phyloP scores from a whole-genome alignment of 306 rosid genomes.

The Datisca glomerata region DNA sequence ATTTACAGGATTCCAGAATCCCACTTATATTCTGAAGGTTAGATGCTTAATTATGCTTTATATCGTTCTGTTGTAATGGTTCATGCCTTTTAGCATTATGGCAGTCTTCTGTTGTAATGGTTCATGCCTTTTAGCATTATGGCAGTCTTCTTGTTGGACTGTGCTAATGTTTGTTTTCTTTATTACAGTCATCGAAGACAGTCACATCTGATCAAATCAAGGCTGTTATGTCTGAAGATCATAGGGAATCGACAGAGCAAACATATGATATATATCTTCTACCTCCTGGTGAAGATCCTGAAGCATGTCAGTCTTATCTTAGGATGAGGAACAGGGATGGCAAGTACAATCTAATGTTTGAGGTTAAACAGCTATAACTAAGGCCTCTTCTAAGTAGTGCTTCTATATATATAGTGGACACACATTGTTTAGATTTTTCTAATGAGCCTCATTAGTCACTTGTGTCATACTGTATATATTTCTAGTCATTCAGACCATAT shows the following conservation, averaged over 20 bases:
- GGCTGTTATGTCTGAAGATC: constrained; percentile 55
- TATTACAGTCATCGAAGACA: constrained; percentile 57
- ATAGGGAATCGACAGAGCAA: constrained; percentile 74
- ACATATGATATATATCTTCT: constrained; percentile 96
- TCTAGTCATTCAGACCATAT: no score
- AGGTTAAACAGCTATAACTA: constrained; percentile 32
- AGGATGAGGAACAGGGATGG: constrained; percentile 99
- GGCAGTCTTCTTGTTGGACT: constrained; percentile 2
- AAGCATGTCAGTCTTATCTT: constrained; percentile 96
- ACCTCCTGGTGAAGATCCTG: constrained; percentile 99
- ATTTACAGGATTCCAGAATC: constrained; percentile 92
- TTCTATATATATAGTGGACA: background rate
- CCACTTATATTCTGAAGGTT: constrained; percentile 84
- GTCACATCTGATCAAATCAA: constrained; percentile 77
- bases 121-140: constrained; percentile 8
- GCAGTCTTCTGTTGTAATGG: constrained; percentile 4
- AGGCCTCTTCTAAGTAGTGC: background rate
- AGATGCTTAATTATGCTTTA: constrained; percentile 6
- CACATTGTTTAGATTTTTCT: background rate
- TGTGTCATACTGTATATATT: no score
- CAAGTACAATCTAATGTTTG: constrained; percentile 98
- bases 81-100: constrained; percentile 8
- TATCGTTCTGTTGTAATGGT: constrained; percentile 4
- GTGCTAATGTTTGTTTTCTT: constrained; percentile 2
- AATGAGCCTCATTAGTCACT: background rate